Percentiles rank a stretch among this genome's conserved stretches.
These are phyloP conservation scores for Monilinia fructigena DNA, from an alignment of 2,329 filamentous ascomycete species.

Conservation along the genomic window DNA sequence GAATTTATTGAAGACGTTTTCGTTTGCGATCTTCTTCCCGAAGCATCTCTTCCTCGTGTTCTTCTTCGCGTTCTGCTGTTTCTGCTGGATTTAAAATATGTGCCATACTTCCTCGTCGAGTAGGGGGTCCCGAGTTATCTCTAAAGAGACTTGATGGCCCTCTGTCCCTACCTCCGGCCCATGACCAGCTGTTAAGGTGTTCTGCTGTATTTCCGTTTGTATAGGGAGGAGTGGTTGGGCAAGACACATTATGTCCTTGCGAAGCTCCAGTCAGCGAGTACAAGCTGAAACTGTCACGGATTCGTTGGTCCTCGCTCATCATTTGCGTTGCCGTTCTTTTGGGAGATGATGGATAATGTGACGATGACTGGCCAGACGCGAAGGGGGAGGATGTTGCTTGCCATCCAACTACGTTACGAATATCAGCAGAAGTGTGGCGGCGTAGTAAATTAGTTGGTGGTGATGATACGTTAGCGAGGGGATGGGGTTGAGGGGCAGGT, in stretches of 20 bases:
- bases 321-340: conserved; percentile 49
- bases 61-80: conserved; percentile 63
- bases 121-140: conserved; percentile 58
- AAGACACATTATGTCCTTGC: conserved; percentile 36
- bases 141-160: conserved; percentile 35
- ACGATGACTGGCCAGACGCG: conserved; percentile 59
- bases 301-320: conserved; percentile 54
- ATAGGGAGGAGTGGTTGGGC: conserved; percentile 40
- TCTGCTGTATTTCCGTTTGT: conserved; percentile 37
- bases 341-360: conserved; percentile 67
- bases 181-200: conserved; percentile 40
- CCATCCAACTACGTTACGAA: conserved; percentile 78
- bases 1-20: conserved; percentile 48
- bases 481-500: conserved; percentile 60
- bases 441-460: conserved; percentile 70
- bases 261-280: conserved; percentile 54
- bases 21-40: conserved; percentile 58
- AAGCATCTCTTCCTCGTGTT: conserved; percentile 61
- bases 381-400: conserved; percentile 64
- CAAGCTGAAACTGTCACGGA: conserved; percentile 60
- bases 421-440: conserved; percentile 93
- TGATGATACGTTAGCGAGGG: conserved; percentile 60
- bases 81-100: conserved; percentile 70
- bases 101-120: conserved; percentile 67
- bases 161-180: conserved; percentile 38